Conservation (phyloP, 1,284 basidiomycete species). For the Boletus hoseneyae region DNA sequence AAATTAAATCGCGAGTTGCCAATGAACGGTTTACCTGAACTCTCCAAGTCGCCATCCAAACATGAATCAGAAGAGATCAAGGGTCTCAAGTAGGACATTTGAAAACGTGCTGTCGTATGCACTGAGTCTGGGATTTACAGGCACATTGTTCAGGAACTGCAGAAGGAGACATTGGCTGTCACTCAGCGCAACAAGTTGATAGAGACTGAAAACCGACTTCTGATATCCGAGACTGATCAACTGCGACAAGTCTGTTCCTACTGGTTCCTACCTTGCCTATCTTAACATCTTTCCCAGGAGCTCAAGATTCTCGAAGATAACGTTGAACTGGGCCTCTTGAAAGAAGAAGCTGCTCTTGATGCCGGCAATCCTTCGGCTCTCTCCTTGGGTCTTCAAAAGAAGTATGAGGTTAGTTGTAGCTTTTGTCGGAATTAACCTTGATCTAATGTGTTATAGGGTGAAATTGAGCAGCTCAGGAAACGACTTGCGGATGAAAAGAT, state of each 20-base stretch:
- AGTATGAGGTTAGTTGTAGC: conserved; percentile 48
- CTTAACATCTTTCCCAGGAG: conserved; percentile 44
- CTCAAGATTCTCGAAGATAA: conserved; percentile 72
- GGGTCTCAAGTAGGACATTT: conserved; percentile 63
- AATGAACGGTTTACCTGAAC: conserved; percentile 39
- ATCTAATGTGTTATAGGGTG: conserved; percentile 40
- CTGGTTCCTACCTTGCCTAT: neutral
- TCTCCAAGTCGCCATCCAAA: conserved; percentile 40
- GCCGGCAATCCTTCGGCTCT: conserved; percentile 25
- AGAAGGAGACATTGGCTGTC: conserved; percentile 72
- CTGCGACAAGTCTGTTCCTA: conserved; percentile 58
- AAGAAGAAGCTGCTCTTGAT: conserved; percentile 47
- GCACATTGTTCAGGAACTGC: conserved; percentile 85
- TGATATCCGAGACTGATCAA: conserved; percentile 72
- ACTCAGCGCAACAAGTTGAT: conserved; percentile 66
- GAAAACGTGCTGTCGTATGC: neutral
- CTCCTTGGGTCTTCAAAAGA: conserved; percentile 42
- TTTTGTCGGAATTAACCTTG: neutral
- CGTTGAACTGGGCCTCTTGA: conserved; percentile 59
- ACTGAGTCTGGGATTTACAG: conserved; percentile 36
- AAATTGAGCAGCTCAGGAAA: conserved; percentile 69
- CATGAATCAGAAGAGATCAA: conserved; percentile 63
- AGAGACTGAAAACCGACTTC: conserved; percentile 72
- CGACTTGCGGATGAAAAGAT: conserved; percentile 65
- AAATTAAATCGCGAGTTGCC: conserved; percentile 53